A percentile compares a stretch with the other conserved stretches of the same genome.
phyloP scores from a whole-genome alignment of 2,329 filamentous ascomycete species.

The Penicillium hesseltinei region DNA sequence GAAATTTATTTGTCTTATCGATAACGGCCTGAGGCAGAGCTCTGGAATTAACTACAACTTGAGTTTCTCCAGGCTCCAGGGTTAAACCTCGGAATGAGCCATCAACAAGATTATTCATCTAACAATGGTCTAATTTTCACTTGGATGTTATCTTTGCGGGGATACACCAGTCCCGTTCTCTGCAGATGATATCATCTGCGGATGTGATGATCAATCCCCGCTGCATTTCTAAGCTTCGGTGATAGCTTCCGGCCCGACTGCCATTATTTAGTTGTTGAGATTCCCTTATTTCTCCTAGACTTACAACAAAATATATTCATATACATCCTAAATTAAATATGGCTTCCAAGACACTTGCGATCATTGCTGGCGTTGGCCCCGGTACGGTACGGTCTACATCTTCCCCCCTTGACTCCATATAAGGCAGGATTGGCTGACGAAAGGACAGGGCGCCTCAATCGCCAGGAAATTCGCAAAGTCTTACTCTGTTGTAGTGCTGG shows the following conservation, averaged over 20 bases:
- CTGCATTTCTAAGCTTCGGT: slow-evolving; percentile 27
- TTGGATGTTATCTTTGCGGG: neutral
- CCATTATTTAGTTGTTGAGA: slow-evolving; percentile 10
- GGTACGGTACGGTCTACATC: slow-evolving; percentile 38
- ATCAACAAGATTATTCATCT: slow-evolving; percentile 4
- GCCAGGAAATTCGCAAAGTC: slow-evolving; percentile 58
- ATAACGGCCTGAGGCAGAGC: slow-evolving; percentile 19
- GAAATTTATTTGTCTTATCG: slow-evolving; percentile 27
- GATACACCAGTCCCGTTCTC: slow-evolving; percentile 10
- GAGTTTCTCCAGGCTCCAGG: neutral
- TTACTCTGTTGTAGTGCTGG: slow-evolving; percentile 61
- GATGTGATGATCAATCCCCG: slow-evolving; percentile 25
- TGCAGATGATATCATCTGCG: slow-evolving; percentile 23
- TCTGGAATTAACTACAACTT: neutral
- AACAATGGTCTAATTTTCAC: neutral
- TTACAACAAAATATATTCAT: neutral
- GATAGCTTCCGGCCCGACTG: slow-evolving; percentile 4
- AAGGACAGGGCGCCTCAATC: slow-evolving; percentile 57
- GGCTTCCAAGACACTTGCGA: slow-evolving; percentile 43
- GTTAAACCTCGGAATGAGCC: neutral
- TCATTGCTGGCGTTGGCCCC: slow-evolving; percentile 49
- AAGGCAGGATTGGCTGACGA: slow-evolving; percentile 26
- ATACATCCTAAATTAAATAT: slow-evolving; percentile 18
- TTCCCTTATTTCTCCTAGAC: neutral
- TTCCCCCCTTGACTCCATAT: neutral